Percentiles rank a stretch among this genome's conserved stretches.
Evolutionary conservation across 2,329 filamentous ascomycete genomes (phyloP).

Genomic region (Botryotinia narcissicola): DNA sequence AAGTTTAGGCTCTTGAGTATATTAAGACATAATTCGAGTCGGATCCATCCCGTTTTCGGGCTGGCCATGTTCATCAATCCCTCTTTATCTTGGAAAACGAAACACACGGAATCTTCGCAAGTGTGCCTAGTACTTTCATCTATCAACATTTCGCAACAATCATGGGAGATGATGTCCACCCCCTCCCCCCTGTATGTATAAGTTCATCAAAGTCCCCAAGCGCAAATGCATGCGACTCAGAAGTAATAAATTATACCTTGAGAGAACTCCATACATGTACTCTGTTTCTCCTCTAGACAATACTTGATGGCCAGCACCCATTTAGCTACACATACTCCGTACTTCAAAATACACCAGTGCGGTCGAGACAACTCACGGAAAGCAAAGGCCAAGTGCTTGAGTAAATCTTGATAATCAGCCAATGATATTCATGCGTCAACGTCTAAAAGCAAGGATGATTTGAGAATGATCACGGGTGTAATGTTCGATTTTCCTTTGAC

Average conservation of each 20-base stretch:
- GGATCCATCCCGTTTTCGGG: conserved; percentile 18
- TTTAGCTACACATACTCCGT: conserved; percentile 12
- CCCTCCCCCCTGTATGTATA: conserved; percentile 17
- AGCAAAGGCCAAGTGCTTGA: conserved; percentile 37
- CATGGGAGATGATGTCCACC: conserved; percentile 1
- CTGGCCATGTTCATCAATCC: conserved; percentile 1
- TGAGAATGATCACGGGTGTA: conserved; percentile 25
- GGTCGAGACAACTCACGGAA: conserved; percentile 34
- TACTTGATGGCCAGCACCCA: conserved; percentile 10
- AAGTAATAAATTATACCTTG: conserved; percentile 19
- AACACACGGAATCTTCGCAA: neutral
- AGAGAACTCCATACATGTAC: neutral
- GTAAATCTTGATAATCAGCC: conserved; percentile 28
- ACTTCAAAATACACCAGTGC: conserved; percentile 19
- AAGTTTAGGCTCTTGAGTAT: conserved; percentile 17
- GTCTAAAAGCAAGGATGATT: conserved; percentile 29
- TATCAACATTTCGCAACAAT: neutral
- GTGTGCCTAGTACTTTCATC: neutral
- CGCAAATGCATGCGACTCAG: conserved; percentile 28
- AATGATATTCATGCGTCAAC: conserved; percentile 35
- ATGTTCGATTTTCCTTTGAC: conserved; percentile 17
- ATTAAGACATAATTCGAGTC: conserved; percentile 17
- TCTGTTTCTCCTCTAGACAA: neutral
- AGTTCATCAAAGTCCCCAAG: conserved; percentile 26
- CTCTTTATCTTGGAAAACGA: conserved; percentile 8